A percentile compares a stretch with the other conserved stretches of the same genome.
Evolutionary conservation across 140 eudicot genomes (phyloP).

Genomic region (Ambrosia hybrid): DNA sequence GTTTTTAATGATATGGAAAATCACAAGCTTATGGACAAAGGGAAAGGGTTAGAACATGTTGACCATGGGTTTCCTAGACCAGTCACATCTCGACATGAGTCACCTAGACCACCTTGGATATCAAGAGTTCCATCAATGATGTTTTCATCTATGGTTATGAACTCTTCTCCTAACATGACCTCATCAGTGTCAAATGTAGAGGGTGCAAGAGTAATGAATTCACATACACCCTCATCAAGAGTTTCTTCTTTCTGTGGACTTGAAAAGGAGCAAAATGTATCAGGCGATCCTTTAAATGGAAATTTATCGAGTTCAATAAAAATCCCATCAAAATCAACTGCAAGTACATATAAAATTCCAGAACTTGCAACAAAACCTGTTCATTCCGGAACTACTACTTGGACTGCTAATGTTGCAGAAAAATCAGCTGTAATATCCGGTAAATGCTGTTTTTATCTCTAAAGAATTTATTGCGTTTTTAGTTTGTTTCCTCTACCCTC

Average conservation of each 20-base stretch:
- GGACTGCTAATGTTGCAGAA: conserved; percentile 25
- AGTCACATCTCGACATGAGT: conserved; percentile 16
- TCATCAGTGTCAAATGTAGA: conserved; percentile 37
- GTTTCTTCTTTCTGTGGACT: conserved; percentile 32
- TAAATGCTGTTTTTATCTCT: conserved; percentile 22
- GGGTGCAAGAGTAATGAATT: conserved; percentile 17
- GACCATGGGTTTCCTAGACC: conserved; percentile 27
- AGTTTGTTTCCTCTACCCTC: not conserved
- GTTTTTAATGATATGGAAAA: conserved; percentile 26
- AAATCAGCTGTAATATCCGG: conserved; percentile 36
- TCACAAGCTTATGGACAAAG: conserved; percentile 32
- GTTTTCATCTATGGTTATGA: conserved; percentile 34
- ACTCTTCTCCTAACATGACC: conserved; percentile 27
- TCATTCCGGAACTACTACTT: conserved; percentile 27
- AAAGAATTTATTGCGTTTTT: not conserved
- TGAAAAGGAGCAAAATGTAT: conserved; percentile 26
- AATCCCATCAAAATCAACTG: conserved; percentile 32
- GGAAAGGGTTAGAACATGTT: conserved; percentile 25
- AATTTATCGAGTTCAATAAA: conserved; percentile 23
- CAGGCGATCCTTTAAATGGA: conserved; percentile 13
- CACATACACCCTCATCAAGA: conserved; percentile 27
- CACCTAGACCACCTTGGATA: conserved; percentile 33
- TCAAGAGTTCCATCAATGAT: conserved; percentile 28
- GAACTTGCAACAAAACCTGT: conserved; percentile 25
- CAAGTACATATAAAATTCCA: conserved; percentile 22